These are phyloP conservation scores for Linderniella brevidens DNA, from an alignment of 257 asterid species.

Conservation along the genomic window DNA sequence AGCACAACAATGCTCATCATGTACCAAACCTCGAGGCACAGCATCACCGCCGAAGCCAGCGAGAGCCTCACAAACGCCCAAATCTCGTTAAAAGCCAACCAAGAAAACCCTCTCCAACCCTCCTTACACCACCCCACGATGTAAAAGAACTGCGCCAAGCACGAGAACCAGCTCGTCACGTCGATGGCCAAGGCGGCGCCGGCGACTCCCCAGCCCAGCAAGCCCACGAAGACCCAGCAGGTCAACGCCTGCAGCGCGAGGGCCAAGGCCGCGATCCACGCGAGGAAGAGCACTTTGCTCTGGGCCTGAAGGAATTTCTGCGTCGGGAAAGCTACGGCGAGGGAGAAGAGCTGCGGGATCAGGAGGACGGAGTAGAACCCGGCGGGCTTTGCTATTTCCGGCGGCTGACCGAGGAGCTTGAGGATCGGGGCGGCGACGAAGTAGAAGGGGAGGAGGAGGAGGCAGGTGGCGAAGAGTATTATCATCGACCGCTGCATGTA, in stretches of 20 bases:
- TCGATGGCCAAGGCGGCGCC: constrained; percentile 86
- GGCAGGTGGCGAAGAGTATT: constrained; percentile 29
- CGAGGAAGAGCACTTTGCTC: constrained; percentile 76
- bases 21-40: constrained; percentile 86
- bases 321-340: constrained; percentile 61
- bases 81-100: constrained; percentile 43
- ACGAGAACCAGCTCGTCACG: constrained; percentile 67
- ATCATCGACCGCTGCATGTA: constrained; percentile 66
- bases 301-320: constrained; percentile 83
- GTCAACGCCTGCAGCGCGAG: constrained; percentile 44
- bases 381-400: constrained; percentile 31
- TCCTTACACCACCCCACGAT: constrained; percentile 59
- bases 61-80: constrained; percentile 52
- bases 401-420: constrained; percentile 27
- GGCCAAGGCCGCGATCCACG: constrained; percentile 25
- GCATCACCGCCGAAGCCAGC: constrained; percentile 75
- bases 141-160: constrained; percentile 47
- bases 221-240: constrained; percentile 45
- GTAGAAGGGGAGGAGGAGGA: constrained; percentile 40
- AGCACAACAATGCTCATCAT: constrained; percentile 45
- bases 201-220: constrained; percentile 33
- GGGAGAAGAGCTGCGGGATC: constrained; percentile 61
- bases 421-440: constrained; percentile 39
- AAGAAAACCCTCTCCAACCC: constrained; percentile 72
- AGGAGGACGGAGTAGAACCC: constrained; percentile 58